Evolutionary conservation across 805 yeast genomes (phyloP).

Genomic region (Barnettozyma sucrosica): DNA sequence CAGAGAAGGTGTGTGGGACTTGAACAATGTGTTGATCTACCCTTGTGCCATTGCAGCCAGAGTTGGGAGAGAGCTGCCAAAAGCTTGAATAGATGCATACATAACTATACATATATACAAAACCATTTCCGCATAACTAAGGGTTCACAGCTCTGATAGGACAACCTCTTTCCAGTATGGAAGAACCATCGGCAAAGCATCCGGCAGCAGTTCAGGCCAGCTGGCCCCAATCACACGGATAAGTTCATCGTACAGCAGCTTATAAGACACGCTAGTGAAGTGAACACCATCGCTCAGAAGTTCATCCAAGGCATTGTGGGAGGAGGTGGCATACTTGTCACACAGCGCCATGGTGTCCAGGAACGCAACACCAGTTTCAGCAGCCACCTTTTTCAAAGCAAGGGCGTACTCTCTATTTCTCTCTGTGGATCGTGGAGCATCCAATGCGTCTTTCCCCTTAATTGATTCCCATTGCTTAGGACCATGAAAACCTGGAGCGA

Average conservation of each 20-base stretch:
- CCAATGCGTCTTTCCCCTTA: conserved; percentile 28
- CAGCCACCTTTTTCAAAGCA: conserved; percentile 42
- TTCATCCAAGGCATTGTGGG: conserved; percentile 34
- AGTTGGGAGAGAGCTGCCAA: conserved; percentile 27
- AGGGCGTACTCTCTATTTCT: conserved; percentile 44
- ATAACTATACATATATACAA: background rate
- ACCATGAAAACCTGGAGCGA: conserved; percentile 61
- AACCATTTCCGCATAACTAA: background rate
- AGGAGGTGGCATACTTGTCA: conserved; percentile 21
- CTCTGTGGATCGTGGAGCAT: conserved; percentile 42
- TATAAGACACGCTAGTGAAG: conserved; percentile 49
- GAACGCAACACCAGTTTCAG: conserved; percentile 43
- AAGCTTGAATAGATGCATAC: background rate
- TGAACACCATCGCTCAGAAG: conserved; percentile 55
- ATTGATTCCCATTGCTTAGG: conserved; percentile 33
- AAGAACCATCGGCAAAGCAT: conserved; percentile 30
- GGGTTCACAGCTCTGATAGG: conserved; percentile 8
- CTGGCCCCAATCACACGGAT: conserved; percentile 30
- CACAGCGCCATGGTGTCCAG: conserved; percentile 49
- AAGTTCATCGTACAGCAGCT: conserved; percentile 41
- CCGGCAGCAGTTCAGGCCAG: conserved; percentile 47
- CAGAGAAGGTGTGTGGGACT: conserved; percentile 70
- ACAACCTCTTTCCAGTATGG: conserved; percentile 37
- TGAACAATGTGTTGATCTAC: conserved; percentile 51
- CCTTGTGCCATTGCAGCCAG: conserved; percentile 48